Conservation (phyloP, 345 rosid species). For the Citrus maxima region DNA sequence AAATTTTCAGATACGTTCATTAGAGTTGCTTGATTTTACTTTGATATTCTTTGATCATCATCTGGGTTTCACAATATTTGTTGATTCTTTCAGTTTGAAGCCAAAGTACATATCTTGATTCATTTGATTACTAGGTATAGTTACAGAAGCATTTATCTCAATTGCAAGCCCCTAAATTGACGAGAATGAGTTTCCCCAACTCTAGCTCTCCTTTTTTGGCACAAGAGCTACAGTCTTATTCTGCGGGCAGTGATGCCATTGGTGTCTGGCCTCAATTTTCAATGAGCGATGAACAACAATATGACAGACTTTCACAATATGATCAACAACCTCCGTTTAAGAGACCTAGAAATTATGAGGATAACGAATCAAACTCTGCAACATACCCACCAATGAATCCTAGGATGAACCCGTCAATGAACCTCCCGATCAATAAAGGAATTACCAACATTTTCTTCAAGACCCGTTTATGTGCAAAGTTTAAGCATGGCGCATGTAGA, state of each 20-base stretch:
- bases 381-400: slow-evolving; percentile 20
- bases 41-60: neutral
- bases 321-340: slow-evolving; percentile 56
- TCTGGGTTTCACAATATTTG: neutral
- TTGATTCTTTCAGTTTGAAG: neutral
- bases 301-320: slow-evolving; percentile 38
- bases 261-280: slow-evolving; percentile 62
- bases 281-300: slow-evolving; percentile 41
- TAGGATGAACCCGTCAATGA: slow-evolving; percentile 24
- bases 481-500: slow-evolving; percentile 59
- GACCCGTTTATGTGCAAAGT: slow-evolving; percentile 83
- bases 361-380: slow-evolving; percentile 27
- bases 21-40: neutral
- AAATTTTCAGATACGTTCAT: neutral
- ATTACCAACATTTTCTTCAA: slow-evolving; percentile 77
- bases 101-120: neutral
- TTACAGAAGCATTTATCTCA: neutral
- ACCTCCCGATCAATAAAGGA: slow-evolving; percentile 61
- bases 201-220: slow-evolving; percentile 39
- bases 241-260: slow-evolving; percentile 41
- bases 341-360: slow-evolving; percentile 64
- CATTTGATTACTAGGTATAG: neutral
- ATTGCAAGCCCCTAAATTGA: slow-evolving; percentile 1
- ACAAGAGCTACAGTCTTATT: slow-evolving; percentile 26
- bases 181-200: slow-evolving; percentile 55